Evolutionary conservation across 495 filamentous ascomycete species (phyloP), one percentile per base, ranked within the genome.

Genomic region (Aspergillus affinis): DNA sequence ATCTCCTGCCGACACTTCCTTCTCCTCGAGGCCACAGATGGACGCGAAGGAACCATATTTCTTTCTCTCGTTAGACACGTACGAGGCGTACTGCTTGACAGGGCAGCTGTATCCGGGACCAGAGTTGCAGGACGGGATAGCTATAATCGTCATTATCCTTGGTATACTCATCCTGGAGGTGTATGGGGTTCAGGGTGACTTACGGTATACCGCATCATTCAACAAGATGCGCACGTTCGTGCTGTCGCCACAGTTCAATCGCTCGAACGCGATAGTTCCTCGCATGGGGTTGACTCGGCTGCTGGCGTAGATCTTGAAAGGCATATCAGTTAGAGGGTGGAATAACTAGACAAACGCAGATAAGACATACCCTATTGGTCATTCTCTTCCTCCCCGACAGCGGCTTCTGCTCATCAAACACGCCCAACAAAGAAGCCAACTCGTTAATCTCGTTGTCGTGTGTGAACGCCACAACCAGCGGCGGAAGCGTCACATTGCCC

Each of bases 361-460:
- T 46, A 64, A 60, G 4, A 68, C 75, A 18, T 74, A 60, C 63
- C 50, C 63, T 61, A 20, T 65, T 23, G 15, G 23, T 26, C 15
- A 62, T 56, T 1, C 59, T 58, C 23, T 21, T 32, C 27, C 54
- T 49, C 2, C 60, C 66, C 8, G 75, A 70, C 30, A 87, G 71
- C 6, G 68, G 61, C 1, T 61, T 54, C 59, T 83, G 74, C 1
- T 69, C 65, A 51, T 84, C 81, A 60, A 83, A 86, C 3, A 87
- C 74, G 17, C 82, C 84, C 57, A 80, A 75, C 29, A 76, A 74
- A 44, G 78, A 73, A 0, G 79, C 79, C 41, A 85, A 69, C 65
- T 86, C 78, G 53, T 78, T 83, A 53, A 86, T 76, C 64, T 87
- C 83, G 21, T 84, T 82, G 63, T 87, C 84, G 58, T 87, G 84